Base-by-base conservation (phyloP, 768 basidiomycete species). In the Lentinula guzmanii region DNA sequence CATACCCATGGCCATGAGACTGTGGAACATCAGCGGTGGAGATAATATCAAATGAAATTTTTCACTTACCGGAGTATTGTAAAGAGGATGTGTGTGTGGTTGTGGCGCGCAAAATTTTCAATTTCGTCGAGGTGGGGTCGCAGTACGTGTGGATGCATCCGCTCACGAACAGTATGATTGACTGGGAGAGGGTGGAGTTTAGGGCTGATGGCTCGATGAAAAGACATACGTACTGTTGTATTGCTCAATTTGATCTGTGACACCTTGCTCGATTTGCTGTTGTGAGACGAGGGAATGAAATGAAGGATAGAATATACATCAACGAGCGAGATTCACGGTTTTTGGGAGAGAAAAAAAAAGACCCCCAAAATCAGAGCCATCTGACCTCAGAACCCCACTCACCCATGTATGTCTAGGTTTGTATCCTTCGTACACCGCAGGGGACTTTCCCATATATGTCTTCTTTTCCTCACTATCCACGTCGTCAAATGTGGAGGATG, bases 191-290 rank as follows among this genome's bases (percentile, higher is more conserved):
- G 7, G 41, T 3, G 21, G 56, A 33, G n/a, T 39, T 39, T 39
- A 60, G 53, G 10, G 9, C 4, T 41, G 15, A 11, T 41, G 1
- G 37, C 2, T n/a, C 11, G 15, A 43, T 6, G 41, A 13, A 21
- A 8, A 61, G 34, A 28, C 41, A 13, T 4, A 64, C 80, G 61
- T 61, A 88, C 87, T 76, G 64, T 83, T 85, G 65, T 89, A 88
- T 55, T 81, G 75, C 66, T 89, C 86, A 16, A 87, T 65, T 64
- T 87, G 84, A 66, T 89, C 87, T 16, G 71, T 77, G 28, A 89
- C 81, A 5, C 86, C 87, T 10, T 78, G 79, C 43, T 82, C 83
- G 50, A 88, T 81, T 53, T 84, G 82, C 86, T 89, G 58, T n/a
- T 39, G 6, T 8, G 28, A 28, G 28, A 28, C 28, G 28, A 28